Base-by-base conservation (phyloP, 2,329 filamentous ascomycete genomes). In the Trichophyton simii region DNA sequence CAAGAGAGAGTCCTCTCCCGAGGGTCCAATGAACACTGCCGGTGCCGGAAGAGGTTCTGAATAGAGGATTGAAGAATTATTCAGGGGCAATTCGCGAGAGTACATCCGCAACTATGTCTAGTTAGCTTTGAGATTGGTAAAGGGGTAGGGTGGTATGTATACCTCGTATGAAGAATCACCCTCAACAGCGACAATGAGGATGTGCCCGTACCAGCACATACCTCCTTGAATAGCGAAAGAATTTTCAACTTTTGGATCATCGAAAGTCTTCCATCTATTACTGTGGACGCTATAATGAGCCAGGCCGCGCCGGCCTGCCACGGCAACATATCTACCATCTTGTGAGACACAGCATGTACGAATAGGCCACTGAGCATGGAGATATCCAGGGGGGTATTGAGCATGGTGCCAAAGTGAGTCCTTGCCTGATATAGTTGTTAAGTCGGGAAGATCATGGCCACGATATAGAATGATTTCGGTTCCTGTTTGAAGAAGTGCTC, bases 151-250 rank as follows among this genome's bases (percentile, higher is more conserved):
- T 31, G 46, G 6, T 15, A 3, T 8, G 38, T 28, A 41, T 73
- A 83, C 82, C 77, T 96, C 88, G 68, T 91, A 91, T 22, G 85
- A 85, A 66, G 86, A 83, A 66, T 88, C 88, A 60, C 84, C 86
- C 73, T 99, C 94, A n/a, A 96, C 87, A 3, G 92, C 91, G 44
- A 91, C 91, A 61, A 97, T 89, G 18, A 99, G 80, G 36, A 97
- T 88, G 74, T 99, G 92, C 66, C 95, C 91, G 71, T 95, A 91
- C 94, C 94, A 99, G 72, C 92, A 97, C 91, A 99, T 96, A 5
- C 94, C 94, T 57, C 94, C 94, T 65, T 91, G 82, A 13, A 99
- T 89, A 25, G 90, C 85, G 71, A 99, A 99, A 65, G 91, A 89
- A 68, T 91, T 91, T 73, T 97, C 94, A 69, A 87, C 82, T 34